These are phyloP conservation scores for Blastocystis hominis DNA, from an alignment of 352 stramenopile genomes.

Conservation along the genomic window DNA sequence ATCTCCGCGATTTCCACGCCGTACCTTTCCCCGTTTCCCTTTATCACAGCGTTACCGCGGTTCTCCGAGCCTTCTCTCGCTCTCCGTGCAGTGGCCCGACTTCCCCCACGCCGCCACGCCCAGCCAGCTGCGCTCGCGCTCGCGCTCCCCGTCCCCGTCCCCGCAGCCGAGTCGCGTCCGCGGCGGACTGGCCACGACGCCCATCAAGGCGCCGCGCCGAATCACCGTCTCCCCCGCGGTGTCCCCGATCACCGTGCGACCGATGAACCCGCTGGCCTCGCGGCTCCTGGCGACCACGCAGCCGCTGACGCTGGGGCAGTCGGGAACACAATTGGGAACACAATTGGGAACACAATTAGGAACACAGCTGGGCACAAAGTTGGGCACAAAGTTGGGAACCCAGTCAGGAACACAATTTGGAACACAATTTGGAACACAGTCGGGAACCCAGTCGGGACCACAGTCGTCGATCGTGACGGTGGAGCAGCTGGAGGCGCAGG, in stretches of 20 bases:
- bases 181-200: neutral
- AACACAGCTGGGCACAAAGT: too few species aligned
- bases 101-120: neutral
- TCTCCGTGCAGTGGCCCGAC: neutral
- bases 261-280: neutral
- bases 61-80: neutral
- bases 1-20: neutral
- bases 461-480: neutral
- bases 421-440: too few species aligned
- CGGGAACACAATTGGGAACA: too few species aligned
- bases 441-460: too few species aligned
- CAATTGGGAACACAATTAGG: too few species aligned
- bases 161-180: neutral
- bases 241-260: neutral
- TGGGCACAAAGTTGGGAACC: too few species aligned
- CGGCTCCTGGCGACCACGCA: neutral
- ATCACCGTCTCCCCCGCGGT: neutral
- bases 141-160: neutral
- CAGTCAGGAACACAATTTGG: too few species aligned
- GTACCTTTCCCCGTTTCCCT: neutral
- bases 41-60: neutral
- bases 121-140: neutral
- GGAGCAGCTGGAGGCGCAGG: neutral
- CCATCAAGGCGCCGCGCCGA: slow-evolving; percentile 7
- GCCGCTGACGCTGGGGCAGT: neutral